These are phyloP conservation scores for Penicillium mononematosum DNA, from an alignment of 495 filamentous ascomycete species.

Conservation along the genomic window DNA sequence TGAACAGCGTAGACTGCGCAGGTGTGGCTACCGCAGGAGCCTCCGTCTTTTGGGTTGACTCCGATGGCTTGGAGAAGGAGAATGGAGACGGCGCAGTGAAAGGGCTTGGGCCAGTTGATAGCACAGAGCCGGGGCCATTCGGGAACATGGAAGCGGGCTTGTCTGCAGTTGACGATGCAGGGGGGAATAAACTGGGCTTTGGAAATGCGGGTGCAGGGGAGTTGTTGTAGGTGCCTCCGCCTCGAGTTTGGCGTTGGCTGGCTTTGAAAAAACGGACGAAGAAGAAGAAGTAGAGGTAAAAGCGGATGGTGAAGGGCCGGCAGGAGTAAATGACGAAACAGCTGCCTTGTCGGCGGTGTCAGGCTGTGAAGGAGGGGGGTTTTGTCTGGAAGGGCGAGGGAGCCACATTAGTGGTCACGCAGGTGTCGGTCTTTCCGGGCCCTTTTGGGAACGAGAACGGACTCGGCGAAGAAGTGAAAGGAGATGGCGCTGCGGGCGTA, in stretches of 20 bases:
- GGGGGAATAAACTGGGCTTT: neutral
- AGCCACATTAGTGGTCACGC: neutral
- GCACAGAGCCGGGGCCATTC: neutral
- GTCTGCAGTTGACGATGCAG: neutral
- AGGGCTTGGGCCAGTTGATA: neutral
- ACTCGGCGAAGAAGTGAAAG: neutral
- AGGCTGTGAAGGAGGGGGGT: neutral
- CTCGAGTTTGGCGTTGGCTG: neutral
- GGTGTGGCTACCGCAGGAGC: neutral
- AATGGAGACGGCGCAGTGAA: constrained; percentile 17
- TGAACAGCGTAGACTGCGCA: neutral
- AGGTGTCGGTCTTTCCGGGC: constrained; percentile 4
- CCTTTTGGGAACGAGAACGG: constrained; percentile 2
- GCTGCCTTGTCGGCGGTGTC: neutral
- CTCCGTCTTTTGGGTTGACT: constrained; percentile 9
- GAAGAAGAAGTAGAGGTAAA: neutral
- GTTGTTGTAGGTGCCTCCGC: neutral
- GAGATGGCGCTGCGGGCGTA: neutral
- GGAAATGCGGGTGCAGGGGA: neutral
- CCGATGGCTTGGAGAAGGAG: constrained; percentile 15
- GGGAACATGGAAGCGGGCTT: neutral
- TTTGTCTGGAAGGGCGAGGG: constrained; percentile 1
- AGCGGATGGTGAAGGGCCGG: neutral
- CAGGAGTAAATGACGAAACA: neutral
- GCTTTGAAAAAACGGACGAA: neutral